These are phyloP conservation scores for Boletus sensibilis DNA, from an alignment of 768 basidiomycete genomes.

Conservation along the genomic window DNA sequence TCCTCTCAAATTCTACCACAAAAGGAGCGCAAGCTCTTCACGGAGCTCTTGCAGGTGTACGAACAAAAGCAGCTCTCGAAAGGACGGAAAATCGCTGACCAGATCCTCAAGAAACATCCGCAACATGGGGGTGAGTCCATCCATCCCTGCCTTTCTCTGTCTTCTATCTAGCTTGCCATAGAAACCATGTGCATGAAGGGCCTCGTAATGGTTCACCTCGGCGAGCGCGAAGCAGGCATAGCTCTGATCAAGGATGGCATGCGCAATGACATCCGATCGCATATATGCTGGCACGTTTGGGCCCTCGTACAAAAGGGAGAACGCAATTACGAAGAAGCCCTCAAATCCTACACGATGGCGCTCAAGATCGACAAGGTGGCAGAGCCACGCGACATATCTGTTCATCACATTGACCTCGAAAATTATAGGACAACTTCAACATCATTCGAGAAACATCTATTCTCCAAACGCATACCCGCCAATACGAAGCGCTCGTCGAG, in stretches of 20 bases:
- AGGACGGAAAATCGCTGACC: conserved; percentile 86
- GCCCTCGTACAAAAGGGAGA: conserved; percentile 93
- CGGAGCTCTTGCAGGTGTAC: conserved; percentile 82
- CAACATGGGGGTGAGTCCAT: conserved; percentile 87
- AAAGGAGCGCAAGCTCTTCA: conserved; percentile 85
- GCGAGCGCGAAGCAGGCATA: conserved; percentile 75
- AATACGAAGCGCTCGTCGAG: conserved; percentile 75
- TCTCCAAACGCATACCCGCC: conserved; percentile 83
- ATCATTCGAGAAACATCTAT: conserved; percentile 88
- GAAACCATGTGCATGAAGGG: conserved; percentile 98
- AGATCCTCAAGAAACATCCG: conserved; percentile 92
- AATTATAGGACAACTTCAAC: conserved; percentile 83
- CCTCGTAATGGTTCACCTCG: conserved; percentile 78
- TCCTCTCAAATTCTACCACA: conserved; percentile 50
- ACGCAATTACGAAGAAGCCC: conserved; percentile 91
- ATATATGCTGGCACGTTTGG: conserved; percentile 98
- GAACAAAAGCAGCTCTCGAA: conserved; percentile 88
- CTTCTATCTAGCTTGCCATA: conserved; percentile 31
- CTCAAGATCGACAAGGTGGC: conserved; percentile 83
- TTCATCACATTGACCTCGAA: conserved; percentile 1
- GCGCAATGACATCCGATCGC: conserved; percentile 76
- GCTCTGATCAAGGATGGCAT: conserved; percentile 84
- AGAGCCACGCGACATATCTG: background rate
- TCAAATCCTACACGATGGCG: conserved; percentile 90
- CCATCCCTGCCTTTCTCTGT: background rate